Evolutionary conservation across 306 rosid species (phyloP).

Genomic region (Trifolium pratense): DNA sequence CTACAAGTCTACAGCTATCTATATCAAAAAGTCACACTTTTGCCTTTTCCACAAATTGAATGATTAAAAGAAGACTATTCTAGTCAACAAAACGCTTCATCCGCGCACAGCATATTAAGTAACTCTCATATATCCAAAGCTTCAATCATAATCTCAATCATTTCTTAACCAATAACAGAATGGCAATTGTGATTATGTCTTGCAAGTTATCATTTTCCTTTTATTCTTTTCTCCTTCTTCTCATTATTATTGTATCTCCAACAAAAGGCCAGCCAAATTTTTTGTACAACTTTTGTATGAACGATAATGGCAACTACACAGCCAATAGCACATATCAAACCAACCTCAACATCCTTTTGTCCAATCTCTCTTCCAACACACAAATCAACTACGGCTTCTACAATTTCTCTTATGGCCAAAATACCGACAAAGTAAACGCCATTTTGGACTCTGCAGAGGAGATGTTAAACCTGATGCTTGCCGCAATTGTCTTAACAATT

Average conservation of each 20-base stretch:
- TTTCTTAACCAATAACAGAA: neutral
- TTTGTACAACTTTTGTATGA: neutral
- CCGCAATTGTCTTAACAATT: constrained; percentile 40
- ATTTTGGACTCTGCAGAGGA: constrained; percentile 10
- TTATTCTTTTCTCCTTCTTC: neutral
- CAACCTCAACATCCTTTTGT: neutral
- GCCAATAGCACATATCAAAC: neutral
- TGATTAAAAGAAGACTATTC: neutral
- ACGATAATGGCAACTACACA: neutral
- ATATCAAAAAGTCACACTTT: no score
- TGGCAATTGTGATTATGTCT: no score
- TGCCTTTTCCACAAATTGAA: neutral
- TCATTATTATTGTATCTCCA: neutral
- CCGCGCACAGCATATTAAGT: neutral
- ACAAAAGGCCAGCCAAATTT: neutral
- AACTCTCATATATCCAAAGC: neutral
- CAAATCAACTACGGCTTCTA: neutral
- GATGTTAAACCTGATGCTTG: constrained; percentile 40
- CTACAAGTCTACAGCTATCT: no score
- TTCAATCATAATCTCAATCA: neutral
- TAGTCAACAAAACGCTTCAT: neutral
- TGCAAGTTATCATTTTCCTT: no score
- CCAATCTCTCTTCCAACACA: neutral
- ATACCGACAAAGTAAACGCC: neutral
- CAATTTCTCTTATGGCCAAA: neutral